Evolutionary conservation across 805 yeast genomes (phyloP), one percentile per base, ranked within the genome.

Genomic region (Cyberlindnera subsufficiens): DNA sequence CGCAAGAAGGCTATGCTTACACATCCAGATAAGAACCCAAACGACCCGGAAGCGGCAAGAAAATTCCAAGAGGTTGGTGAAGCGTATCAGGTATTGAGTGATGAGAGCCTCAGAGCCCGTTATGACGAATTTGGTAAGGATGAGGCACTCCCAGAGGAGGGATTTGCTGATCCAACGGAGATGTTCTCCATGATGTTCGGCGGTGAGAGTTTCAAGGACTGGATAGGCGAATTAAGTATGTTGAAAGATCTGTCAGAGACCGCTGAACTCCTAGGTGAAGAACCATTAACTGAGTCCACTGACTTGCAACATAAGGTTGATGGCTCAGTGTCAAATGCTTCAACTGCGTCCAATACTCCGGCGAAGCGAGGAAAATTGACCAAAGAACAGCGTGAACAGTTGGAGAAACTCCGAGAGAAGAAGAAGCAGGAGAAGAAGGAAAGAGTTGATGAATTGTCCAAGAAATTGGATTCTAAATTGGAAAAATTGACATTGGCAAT

Each of bases 21-120:
- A 39, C 99, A 91, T 63, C 99, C 99, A 1, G 99, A 93, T 63
- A 93, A 93, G 68, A 88, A 91, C 58, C 96, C 95, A n/a, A 81
- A 85, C 56, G 95, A 93, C 60, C 95, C 93, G 33, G 75, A 77
- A 11, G 99, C 99, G 14, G 88, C 91, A 13, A 78, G 75, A 39
- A 81, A 83, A 55, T 93, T 93, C 65, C 96, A 93, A 64, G 86
- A 77, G 44, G 70, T 75, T 19, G 72, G 77, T 42, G 72, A 69
- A 49, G 91, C 91, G 0, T 86, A 84, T 54, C 89, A 85, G 51
- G 86, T 93, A 0, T 67, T 93, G 46, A 83, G 84, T 55, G 93
- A 93, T 60, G 69, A 76, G 0, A 75, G 73, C 8, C 65, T 84
- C 41, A 76, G 97, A 46, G 69, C 71, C 19, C 69, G 78, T 13